Base-by-base conservation (phyloP, 495 filamentous ascomycete species). In the Podospora bellae-mahoneyi region DNA sequence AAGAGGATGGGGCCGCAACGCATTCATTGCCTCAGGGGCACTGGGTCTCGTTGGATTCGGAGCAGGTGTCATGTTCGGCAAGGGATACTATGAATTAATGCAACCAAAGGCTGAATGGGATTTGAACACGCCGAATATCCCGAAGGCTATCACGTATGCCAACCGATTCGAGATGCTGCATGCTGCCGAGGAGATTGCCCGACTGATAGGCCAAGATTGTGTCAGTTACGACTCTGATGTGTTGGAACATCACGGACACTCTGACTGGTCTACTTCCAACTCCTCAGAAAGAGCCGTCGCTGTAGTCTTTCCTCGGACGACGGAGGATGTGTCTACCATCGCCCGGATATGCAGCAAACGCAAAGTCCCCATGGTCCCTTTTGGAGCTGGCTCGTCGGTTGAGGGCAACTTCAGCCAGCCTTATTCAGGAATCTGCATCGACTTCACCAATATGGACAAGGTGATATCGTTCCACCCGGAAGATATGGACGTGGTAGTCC, bases 401-500 rank as follows among this genome's bases (percentile, higher is more conserved):
- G 94, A 97, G 73, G 94, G 87, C 32, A 93, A 94, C 76, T 96
- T 96, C 78, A 88, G 90, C 3, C 89, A 92, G 15, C 90, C 92
- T 0, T 86, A 87, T 74, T 90, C 91, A 5, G 93, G 93, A 13
- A 84, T 97, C 71, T 91, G 86, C 69, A 89, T 97, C 64, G 92
- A 97, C 74, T 94, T 97, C 69, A 83, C 85, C 3, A 82, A 81
- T 69, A 97, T 97, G 94, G 87, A 95, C 73, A 81, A 88, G 66
- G 88, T 96, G 53, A 28, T 97, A 30, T 81, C 85, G 9, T 82
- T 96, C 56, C 88, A 95, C 72, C 86, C 89, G 27, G 88, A 90
- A 6, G 93, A 97, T 76, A 90, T 97, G 89, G 94, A 97, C 75
- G 84, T 96, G 64, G 89, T 94, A 5, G 93, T 97, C 6, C 93